Conservation (phyloP, 495 filamentous ascomycete species). For the Tuber umbilicatum region DNA sequence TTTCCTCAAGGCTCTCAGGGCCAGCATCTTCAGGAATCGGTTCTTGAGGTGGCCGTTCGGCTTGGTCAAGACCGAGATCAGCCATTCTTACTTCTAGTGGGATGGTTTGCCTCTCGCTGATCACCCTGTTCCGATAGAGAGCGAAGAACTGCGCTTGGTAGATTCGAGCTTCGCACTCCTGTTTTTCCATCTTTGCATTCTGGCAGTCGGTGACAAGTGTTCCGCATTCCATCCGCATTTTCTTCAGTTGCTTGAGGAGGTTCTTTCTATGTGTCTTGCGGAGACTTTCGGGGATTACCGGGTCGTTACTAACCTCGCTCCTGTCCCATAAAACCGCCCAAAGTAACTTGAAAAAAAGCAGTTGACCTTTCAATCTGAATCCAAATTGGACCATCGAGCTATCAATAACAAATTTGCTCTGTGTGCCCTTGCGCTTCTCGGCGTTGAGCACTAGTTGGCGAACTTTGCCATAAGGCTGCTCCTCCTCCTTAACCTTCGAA, state of each 20-base stretch:
- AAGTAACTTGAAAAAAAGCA: conserved; percentile 43
- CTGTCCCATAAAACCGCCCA: conserved; percentile 21
- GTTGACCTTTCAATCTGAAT: conserved; percentile 46
- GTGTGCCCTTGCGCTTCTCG: conserved; percentile 42
- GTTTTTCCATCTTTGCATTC: conserved; percentile 8
- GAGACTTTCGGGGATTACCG: neutral
- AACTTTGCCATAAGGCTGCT: conserved; percentile 58
- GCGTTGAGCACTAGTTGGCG: conserved; percentile 50
- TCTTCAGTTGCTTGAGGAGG: conserved; percentile 4
- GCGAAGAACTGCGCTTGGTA: conserved; percentile 43
- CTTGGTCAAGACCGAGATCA: neutral
- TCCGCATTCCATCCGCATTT: conserved; percentile 4
- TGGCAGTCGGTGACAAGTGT: conserved; percentile 12
- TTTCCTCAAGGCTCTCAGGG: neutral
- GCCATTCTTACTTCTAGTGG: neutral
- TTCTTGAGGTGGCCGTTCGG: neutral
- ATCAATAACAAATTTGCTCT: conserved; percentile 46
- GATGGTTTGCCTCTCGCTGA: neutral
- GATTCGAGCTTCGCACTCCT: conserved; percentile 42
- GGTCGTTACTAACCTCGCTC: conserved; percentile 6
- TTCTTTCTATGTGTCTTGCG: neutral
- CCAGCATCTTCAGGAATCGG: neutral
- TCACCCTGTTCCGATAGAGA: conserved; percentile 28
- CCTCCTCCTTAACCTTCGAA: conserved; percentile 39
- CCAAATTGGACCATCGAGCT: conserved; percentile 43